Percentiles rank a stretch among this genome's conserved stretches.
phyloP scores from a whole-genome alignment of 768 basidiomycete species.

The Naganishia vaughanmartiniae region DNA sequence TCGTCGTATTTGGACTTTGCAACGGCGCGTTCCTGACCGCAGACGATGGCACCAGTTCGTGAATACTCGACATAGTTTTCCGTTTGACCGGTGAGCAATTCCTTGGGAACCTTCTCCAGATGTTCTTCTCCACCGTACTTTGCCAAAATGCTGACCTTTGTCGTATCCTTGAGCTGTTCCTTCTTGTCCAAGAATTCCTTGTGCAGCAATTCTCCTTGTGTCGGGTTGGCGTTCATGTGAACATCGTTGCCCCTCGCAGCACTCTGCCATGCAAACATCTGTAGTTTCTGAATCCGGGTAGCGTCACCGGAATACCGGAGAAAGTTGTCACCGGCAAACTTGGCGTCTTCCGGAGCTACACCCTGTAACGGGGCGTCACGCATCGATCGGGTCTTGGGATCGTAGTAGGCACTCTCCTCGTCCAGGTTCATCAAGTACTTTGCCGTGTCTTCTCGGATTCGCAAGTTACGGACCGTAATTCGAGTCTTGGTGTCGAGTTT shows the following conservation, averaged over 20 bases:
- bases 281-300: conserved; percentile 83
- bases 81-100: conserved; percentile 90
- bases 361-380: conserved; percentile 84
- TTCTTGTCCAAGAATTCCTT: conserved; percentile 88
- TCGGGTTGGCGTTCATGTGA: conserved; percentile 92
- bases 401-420: conserved; percentile 93
- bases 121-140: conserved; percentile 95
- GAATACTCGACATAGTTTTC: conserved; percentile 98
- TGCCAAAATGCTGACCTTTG: conserved; percentile 81
- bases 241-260: conserved; percentile 89
- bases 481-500: conserved; percentile 97
- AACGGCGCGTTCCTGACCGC: conserved; percentile 84
- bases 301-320: conserved; percentile 86
- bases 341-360: conserved; percentile 40
- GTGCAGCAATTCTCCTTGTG: conserved; percentile 87
- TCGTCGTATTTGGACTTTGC: conserved; percentile 90
- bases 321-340: conserved; percentile 97
- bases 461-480: conserved; percentile 94
- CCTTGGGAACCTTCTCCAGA: conserved; percentile 81
- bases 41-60: conserved; percentile 81
- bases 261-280: conserved; percentile 97
- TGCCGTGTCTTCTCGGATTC: conserved; percentile 98
- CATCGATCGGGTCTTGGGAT: conserved; percentile 99
- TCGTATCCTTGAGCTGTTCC: conserved; percentile 81
- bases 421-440: conserved; percentile 98